A percentile compares a stretch with the other conserved stretches of the same genome.
Evolutionary conservation across 441 rosid species (phyloP).

Genomic region (Cnidoscolus chayamansa): DNA sequence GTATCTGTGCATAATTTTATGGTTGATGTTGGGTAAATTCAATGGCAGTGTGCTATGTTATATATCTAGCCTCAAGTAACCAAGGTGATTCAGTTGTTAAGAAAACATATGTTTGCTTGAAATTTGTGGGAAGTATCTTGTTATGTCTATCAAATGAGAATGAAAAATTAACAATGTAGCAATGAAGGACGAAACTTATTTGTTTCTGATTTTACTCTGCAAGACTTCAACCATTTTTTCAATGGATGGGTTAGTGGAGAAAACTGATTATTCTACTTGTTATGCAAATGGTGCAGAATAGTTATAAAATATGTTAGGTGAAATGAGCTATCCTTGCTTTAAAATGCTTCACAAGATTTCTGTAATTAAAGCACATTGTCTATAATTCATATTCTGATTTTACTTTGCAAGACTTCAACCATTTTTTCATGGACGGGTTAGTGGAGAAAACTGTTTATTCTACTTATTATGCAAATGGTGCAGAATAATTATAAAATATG

Average conservation of each 20-base stretch:
- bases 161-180: not conserved
- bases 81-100: not conserved
- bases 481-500: not conserved
- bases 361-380: not conserved
- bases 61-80: not conserved
- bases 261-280: slow-evolving; percentile 1
- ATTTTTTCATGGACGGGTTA: not conserved
- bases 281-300: not conserved
- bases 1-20: slow-evolving; percentile 1
- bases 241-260: not conserved
- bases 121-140: not conserved
- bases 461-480: not conserved
- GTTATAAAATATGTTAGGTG: not conserved
- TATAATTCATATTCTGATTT: not conserved
- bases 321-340: not conserved
- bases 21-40: not conserved
- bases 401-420: not conserved
- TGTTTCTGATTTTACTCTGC: slow-evolving; percentile 2
- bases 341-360: not conserved
- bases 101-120: not conserved
- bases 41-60: not conserved
- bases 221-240: not conserved
- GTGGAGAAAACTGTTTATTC: not conserved
- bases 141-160: not conserved
- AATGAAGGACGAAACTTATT: not conserved